These are phyloP conservation scores for Calocera viscosa DNA, from an alignment of 768 basidiomycete species.

Conservation along the genomic window DNA sequence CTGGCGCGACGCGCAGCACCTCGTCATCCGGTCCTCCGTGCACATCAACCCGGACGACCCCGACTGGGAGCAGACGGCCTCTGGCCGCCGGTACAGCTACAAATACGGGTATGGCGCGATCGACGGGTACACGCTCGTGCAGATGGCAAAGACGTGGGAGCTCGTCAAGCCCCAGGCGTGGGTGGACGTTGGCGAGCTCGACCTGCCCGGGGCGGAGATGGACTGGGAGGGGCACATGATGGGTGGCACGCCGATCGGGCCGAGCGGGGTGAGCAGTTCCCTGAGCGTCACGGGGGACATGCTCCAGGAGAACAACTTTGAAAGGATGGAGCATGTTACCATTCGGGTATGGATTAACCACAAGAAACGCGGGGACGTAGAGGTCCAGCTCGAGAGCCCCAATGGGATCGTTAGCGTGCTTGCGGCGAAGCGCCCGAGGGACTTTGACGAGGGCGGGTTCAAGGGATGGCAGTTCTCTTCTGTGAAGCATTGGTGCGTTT, in stretches of 20 bases:
- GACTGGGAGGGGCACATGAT: constrained; percentile 39
- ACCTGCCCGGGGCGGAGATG: constrained; percentile 50
- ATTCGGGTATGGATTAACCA: constrained; percentile 91
- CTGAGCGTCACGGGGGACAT: constrained; percentile 55
- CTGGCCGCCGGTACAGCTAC: constrained; percentile 62
- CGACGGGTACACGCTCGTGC: constrained; percentile 71
- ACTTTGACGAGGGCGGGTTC: constrained; percentile 55
- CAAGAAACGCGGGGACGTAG: constrained; percentile 73
- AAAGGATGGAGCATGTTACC: constrained; percentile 82
- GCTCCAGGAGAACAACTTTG: constrained; percentile 64
- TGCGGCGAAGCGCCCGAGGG: constrained; percentile 54
- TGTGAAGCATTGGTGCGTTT: constrained; percentile 84
- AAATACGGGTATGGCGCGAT: constrained; percentile 92
- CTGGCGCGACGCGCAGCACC: constrained; percentile 92
- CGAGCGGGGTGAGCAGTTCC: constrained; percentile 50
- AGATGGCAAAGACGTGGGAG: constrained; percentile 66
- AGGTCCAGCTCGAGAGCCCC: constrained; percentile 79
- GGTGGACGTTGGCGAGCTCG: constrained; percentile 63
- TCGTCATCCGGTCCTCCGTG: constrained; percentile 64
- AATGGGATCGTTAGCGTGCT: constrained; percentile 74
- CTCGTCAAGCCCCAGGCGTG: constrained; percentile 90
- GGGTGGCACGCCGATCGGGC: constrained; percentile 54
- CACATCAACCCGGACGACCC: constrained; percentile 79
- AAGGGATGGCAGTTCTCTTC: constrained; percentile 99
- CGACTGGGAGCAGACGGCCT: constrained; percentile 79